phyloP scores from a whole-genome alignment of 1,139 yeast species.

The Magnusiomyces ingens region DNA sequence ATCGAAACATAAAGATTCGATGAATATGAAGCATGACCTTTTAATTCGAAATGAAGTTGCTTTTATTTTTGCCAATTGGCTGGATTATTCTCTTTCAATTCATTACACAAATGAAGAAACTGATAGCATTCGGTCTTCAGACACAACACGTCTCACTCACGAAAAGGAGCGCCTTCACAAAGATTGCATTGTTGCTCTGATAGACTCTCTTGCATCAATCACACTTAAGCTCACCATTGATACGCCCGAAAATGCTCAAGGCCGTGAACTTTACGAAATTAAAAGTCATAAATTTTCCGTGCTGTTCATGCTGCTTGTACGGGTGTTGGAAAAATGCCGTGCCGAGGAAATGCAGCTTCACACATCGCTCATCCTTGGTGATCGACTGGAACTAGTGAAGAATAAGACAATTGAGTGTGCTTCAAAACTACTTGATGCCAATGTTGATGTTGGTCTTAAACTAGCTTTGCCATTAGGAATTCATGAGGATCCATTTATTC shows the following conservation, averaged over 20 bases:
- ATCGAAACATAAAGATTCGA: constrained; percentile 37
- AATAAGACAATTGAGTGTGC: constrained; percentile 64
- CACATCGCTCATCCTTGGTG: constrained; percentile 13
- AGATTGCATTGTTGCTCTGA: constrained; percentile 24
- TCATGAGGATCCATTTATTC: constrained; percentile 56
- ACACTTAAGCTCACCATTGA: constrained; percentile 29
- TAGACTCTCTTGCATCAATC: constrained; percentile 22
- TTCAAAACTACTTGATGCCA: constrained; percentile 62
- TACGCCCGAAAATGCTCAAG: constrained; percentile 34
- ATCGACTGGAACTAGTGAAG: constrained; percentile 50
- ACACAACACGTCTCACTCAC: constrained; percentile 10
- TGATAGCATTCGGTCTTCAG: constrained; percentile 11
- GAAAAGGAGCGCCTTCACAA: constrained; percentile 23
- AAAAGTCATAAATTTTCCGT: constrained; percentile 63
- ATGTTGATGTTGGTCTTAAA: constrained; percentile 71
- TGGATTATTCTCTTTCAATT: constrained; percentile 33
- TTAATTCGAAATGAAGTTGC: constrained; percentile 55
- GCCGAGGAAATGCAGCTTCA: constrained; percentile 19
- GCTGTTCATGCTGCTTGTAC: constrained; percentile 63
- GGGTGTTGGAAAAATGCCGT: constrained; percentile 58
- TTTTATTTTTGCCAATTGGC: constrained; percentile 57
- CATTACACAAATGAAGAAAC: constrained; percentile 9
- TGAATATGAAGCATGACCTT: constrained; percentile 46
- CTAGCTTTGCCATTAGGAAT: constrained; percentile 75
- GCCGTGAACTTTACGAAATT: constrained; percentile 49